These are phyloP conservation scores for Quercus variabilis DNA, from an alignment of 306 rosid genomes.

Conservation along the genomic window DNA sequence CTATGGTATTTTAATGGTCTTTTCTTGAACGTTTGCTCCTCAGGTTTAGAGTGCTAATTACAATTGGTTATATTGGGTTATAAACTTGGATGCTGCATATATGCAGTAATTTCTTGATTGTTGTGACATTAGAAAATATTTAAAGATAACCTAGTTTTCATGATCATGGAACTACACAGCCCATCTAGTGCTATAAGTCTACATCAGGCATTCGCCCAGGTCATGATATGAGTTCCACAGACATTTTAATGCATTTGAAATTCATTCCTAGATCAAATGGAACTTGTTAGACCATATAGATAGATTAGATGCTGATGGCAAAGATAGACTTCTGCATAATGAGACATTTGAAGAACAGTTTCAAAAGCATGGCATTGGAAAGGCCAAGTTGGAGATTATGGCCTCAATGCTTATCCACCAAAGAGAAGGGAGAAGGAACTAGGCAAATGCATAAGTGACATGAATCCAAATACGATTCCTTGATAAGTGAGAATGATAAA, in stretches of 20 bases:
- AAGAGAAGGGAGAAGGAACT: not conserved
- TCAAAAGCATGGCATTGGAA: not conserved
- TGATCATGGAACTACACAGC: not conserved
- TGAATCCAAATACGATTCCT: not conserved
- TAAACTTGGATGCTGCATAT: not conserved
- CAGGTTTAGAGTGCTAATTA: not conserved
- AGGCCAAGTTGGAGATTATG: not conserved
- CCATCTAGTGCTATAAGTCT: not conserved
- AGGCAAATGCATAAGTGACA: not conserved
- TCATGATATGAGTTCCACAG: not conserved
- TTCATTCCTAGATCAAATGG: not conserved
- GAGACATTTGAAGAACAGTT: not conserved
- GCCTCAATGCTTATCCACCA: too few relatives aligned
- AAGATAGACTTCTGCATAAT: not conserved
- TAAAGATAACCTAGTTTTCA: not conserved
- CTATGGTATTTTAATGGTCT: not conserved
- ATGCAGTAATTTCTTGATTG: not conserved
- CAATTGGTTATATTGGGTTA: not conserved
- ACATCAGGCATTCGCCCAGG: not conserved
- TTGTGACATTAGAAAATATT: not conserved
- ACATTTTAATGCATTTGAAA: not conserved
- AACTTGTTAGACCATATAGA: not conserved
- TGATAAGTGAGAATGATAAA: not conserved
- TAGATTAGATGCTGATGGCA: not conserved
- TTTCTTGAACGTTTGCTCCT: conserved; percentile 10